Conservation (phyloP, 225 moss, liverwort and hornwort genomes). For the Straminergon stramineum region DNA sequence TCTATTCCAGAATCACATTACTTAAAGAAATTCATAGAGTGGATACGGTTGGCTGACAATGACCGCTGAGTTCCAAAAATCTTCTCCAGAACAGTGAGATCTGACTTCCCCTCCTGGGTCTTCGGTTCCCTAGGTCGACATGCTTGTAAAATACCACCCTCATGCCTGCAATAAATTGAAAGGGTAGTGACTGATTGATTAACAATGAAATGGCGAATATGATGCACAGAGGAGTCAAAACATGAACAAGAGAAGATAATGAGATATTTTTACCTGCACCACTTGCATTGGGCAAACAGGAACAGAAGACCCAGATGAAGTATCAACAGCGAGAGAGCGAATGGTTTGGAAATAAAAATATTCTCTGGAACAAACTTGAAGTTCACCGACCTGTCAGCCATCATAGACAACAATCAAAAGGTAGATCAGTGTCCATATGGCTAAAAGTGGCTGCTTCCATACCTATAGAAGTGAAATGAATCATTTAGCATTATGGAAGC, state of each 20-base stretch:
- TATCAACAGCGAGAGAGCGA: conserved; percentile 52
- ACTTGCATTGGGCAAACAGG: conserved; percentile 68
- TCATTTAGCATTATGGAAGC: background rate
- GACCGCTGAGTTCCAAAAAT: conserved; percentile 5
- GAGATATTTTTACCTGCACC: conserved; percentile 69
- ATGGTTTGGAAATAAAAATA: conserved; percentile 70
- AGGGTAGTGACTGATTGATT: background rate
- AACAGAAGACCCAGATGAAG: conserved; percentile 69
- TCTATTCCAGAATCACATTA: background rate
- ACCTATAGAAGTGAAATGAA: background rate
- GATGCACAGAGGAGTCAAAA: background rate
- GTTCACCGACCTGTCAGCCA: conserved; percentile 80
- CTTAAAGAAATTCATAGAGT: background rate
- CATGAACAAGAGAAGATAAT: background rate
- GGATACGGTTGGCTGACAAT: conserved; percentile 49
- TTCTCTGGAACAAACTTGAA: conserved; percentile 87
- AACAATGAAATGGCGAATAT: background rate
- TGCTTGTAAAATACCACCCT: conserved; percentile 54
- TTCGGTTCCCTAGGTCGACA: conserved; percentile 1
- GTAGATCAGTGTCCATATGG: background rate
- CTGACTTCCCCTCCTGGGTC: background rate
- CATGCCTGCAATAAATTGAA: conserved; percentile 42
- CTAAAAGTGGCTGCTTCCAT: background rate
- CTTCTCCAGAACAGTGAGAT: background rate
- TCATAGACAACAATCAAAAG: background rate